Evolutionary conservation across 352 stramenopile genomes (phyloP).

Genomic region (Globisporangium viniferum): DNA sequence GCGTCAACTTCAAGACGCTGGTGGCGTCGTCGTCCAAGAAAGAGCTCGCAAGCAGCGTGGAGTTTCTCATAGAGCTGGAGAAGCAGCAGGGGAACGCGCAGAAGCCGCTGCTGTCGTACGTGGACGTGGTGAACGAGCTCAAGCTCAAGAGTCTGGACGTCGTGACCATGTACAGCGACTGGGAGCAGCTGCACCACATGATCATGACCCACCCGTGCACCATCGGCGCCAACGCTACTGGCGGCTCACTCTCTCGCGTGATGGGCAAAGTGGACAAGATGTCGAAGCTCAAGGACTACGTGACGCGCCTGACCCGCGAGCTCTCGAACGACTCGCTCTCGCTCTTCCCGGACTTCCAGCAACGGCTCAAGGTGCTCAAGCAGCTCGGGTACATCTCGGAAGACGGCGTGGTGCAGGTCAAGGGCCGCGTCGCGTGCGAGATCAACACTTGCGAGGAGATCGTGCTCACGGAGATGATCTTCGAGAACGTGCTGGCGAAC

Average conservation of each 20-base stretch:
- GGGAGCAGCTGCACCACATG: conserved; percentile 52
- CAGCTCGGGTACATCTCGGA: conserved; percentile 93
- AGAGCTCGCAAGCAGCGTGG: conserved; percentile 64
- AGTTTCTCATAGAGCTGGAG: conserved; percentile 77
- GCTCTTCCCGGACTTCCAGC: conserved; percentile 97
- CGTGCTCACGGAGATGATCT: conserved; percentile 98
- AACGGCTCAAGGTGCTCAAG: conserved; percentile 91
- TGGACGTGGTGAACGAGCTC: conserved; percentile 73
- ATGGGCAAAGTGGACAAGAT: conserved; percentile 71
- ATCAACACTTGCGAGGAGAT: conserved; percentile 98
- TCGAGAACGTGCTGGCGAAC: conserved; percentile 96
- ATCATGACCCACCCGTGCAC: conserved; percentile 54
- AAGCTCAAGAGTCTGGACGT: conserved; percentile 81
- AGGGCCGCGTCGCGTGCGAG: conserved; percentile 97
- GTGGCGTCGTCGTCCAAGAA: conserved; percentile 64
- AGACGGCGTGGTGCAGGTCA: conserved; percentile 89
- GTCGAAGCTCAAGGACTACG: conserved; percentile 68
- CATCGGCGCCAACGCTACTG: conserved; percentile 14
- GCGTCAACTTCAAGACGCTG: conserved; percentile 63
- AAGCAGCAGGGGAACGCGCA: conserved; percentile 53
- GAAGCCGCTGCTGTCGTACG: conserved; percentile 41
- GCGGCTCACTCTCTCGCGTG: conserved; percentile 32
- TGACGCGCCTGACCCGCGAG: conserved; percentile 52
- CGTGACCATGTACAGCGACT: conserved; percentile 56
- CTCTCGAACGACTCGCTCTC: conserved; percentile 89